Percentiles rank a stretch among this genome's conserved stretches.
Evolutionary conservation across 2,329 filamentous ascomycete genomes (phyloP).

Genomic region (Acrocalymma vagum): DNA sequence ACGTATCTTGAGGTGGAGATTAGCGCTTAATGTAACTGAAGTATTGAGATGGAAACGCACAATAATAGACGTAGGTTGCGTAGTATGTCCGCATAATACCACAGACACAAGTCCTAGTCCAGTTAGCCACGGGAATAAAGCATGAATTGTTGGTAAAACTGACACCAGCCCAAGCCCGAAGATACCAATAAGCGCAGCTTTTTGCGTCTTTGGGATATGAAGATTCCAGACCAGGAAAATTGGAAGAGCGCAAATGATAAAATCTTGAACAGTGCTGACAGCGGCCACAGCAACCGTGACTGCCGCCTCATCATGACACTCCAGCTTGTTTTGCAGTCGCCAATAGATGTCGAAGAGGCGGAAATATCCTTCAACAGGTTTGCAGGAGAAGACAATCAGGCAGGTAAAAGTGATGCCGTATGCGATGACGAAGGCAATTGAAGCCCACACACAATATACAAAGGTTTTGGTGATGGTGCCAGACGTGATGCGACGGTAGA

Average conservation of each 20-base stretch:
- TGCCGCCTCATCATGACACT: constrained; percentile 49
- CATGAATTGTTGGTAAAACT: constrained; percentile 7
- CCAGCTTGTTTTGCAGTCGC: constrained; percentile 36
- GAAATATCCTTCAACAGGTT: constrained; percentile 52
- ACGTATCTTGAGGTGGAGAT: constrained; percentile 27
- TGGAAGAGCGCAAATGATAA: constrained; percentile 52
- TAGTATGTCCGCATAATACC: constrained; percentile 50
- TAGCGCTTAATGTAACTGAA: neutral
- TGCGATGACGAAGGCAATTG: constrained; percentile 48
- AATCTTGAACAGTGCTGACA: constrained; percentile 50
- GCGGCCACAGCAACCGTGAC: constrained; percentile 49
- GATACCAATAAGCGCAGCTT: constrained; percentile 54
- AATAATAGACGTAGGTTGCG: constrained; percentile 39
- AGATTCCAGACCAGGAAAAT: constrained; percentile 56
- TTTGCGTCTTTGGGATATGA: constrained; percentile 52
- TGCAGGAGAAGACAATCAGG: constrained; percentile 47
- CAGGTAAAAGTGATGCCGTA: constrained; percentile 50
- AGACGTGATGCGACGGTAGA: constrained; percentile 52
- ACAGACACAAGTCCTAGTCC: constrained; percentile 38
- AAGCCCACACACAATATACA: constrained; percentile 45
- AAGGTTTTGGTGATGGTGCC: constrained; percentile 45
- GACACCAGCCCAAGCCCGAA: constrained; percentile 54
- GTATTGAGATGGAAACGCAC: constrained; percentile 11
- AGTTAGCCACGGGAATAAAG: neutral
- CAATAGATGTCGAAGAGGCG: constrained; percentile 45